Percentiles rank a stretch among this genome's conserved stretches.
These are phyloP conservation scores for Xylariomycetidae sp. DNA, from an alignment of 2,329 filamentous ascomycete genomes.

Conservation along the genomic window DNA sequence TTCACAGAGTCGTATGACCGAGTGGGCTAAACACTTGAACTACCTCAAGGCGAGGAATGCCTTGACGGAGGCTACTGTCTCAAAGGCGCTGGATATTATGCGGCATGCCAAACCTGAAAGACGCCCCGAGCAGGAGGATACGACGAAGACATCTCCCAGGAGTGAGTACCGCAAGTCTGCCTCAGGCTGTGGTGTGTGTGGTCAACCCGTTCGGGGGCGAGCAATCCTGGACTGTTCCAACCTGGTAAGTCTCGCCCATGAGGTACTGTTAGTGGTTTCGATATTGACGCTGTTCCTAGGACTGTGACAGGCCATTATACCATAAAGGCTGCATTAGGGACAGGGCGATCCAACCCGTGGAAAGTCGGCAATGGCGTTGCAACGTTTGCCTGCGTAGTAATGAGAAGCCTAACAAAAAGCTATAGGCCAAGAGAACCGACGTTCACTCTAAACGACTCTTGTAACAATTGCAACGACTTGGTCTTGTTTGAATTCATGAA, in stretches of 20 bases:
- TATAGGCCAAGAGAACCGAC: no score
- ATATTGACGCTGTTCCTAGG: no score
- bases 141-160: conserved; percentile 16
- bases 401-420: no score
- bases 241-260: conserved; percentile 41
- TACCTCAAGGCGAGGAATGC: conserved; percentile 44
- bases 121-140: conserved; percentile 17
- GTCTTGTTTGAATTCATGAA: no score
- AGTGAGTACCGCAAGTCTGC: conserved; percentile 35
- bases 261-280: no score
- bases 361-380: conserved; percentile 36
- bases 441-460: no score
- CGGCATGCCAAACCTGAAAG: conserved; percentile 34
- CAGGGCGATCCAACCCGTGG: conserved; percentile 30
- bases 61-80: conserved; percentile 38
- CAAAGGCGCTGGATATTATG: conserved; percentile 36
- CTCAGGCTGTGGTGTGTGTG: conserved; percentile 43
- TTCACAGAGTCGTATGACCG: conserved; percentile 40
- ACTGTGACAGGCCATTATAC: conserved; percentile 38
- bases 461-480: no score
- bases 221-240: conserved; percentile 44
- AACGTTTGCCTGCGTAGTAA: conserved; percentile 37
- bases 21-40: conserved; percentile 49
- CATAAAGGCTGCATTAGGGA: conserved; percentile 41
- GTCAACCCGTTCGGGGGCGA: conserved; percentile 41